Conservation (phyloP, 1,139 yeast genomes). For the Candida buenavistaensis region DNA sequence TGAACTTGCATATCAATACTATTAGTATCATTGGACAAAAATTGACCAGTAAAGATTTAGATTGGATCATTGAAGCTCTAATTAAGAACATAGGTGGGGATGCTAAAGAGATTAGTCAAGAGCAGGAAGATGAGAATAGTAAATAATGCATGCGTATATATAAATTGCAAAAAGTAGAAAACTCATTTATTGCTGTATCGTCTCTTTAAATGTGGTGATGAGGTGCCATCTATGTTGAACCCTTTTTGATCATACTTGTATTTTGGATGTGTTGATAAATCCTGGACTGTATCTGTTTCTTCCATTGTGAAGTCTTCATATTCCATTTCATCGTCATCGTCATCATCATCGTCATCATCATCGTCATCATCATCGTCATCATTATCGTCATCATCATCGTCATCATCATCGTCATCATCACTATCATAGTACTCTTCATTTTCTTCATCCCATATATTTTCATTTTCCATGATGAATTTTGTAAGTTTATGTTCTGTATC, state of each 20-base stretch:
- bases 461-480: slow-evolving; percentile 13
- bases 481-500: slow-evolving; percentile 8
- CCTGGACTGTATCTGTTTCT: slow-evolving; percentile 5
- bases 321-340: slow-evolving; percentile 14
- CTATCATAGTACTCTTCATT: slow-evolving; percentile 9
- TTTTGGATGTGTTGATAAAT: slow-evolving; percentile 1
- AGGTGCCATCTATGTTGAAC: slow-evolving; percentile 30
- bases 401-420: slow-evolving; percentile 9
- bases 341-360: slow-evolving; percentile 15
- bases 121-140: slow-evolving; percentile 45
- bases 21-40: slow-evolving; percentile 68
- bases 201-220: slow-evolving; percentile 40
- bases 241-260: slow-evolving; percentile 26
- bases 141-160: slow-evolving; percentile 4
- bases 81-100: slow-evolving; percentile 41
- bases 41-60: slow-evolving; percentile 32
- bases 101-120: slow-evolving; percentile 56
- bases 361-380: slow-evolving; percentile 11
- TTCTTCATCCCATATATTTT: slow-evolving; percentile 8
- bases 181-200: slow-evolving; percentile 16
- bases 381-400: slow-evolving; percentile 8
- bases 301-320: slow-evolving; percentile 12
- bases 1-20: slow-evolving; percentile 60
- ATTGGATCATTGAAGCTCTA: slow-evolving; percentile 47
- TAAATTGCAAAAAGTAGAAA: not conserved